These are phyloP conservation scores for Irpex sp. DNA, from an alignment of 1,284 basidiomycete species.

Conservation along the genomic window DNA sequence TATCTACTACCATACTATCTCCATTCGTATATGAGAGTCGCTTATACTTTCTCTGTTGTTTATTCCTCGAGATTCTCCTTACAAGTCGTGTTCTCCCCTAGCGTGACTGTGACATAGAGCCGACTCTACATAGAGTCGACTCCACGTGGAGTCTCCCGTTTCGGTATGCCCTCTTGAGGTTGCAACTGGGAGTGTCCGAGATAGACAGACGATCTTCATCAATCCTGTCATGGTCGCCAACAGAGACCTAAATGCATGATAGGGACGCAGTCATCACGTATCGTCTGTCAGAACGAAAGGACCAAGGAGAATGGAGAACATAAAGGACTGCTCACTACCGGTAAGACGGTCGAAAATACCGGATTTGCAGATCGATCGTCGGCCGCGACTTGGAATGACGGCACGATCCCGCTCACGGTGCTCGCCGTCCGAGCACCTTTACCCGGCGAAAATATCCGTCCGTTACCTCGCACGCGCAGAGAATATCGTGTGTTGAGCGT, in stretches of 20 bases:
- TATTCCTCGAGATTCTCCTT: too few species aligned
- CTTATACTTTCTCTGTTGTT: too few species aligned
- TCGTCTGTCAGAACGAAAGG: too few species aligned
- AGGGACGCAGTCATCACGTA: too few species aligned
- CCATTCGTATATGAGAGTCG: too few species aligned
- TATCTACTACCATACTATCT: too few species aligned
- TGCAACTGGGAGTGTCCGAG: neutral
- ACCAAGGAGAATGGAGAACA: too few species aligned
- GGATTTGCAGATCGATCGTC: neutral
- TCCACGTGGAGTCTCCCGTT: too few species aligned
- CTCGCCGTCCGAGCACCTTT: neutral
- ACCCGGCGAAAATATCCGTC: neutral
- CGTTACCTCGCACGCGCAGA: slow-evolving; percentile 5
- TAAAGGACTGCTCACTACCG: neutral
- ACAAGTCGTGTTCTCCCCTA: too few species aligned
- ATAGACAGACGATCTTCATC: neutral
- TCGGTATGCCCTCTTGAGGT: too few species aligned
- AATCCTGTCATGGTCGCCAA: neutral
- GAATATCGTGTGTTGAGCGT: slow-evolving; percentile 15
- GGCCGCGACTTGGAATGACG: neutral
- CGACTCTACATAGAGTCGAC: too few species aligned
- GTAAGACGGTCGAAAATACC: neutral
- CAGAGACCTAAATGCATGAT: neutral
- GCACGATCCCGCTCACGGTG: neutral
- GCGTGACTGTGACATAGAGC: too few species aligned